phyloP scores from a whole-genome alignment of 768 basidiomycete species.

The Lactarius psammicola region DNA sequence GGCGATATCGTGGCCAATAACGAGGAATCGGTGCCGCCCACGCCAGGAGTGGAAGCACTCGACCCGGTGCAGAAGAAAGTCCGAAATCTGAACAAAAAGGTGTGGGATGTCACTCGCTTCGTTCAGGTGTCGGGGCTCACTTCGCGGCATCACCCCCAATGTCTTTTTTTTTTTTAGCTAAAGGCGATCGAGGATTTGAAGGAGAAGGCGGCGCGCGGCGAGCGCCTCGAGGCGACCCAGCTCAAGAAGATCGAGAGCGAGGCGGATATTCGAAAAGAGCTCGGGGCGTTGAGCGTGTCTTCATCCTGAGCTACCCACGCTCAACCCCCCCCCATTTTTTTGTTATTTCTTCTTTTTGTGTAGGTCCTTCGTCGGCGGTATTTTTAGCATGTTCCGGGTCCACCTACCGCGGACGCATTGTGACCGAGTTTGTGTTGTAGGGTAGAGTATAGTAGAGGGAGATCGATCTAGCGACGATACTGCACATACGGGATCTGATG shows the following conservation, averaged over 20 bases:
- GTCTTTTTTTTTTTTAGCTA: conserved; percentile 53
- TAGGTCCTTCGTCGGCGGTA: background rate
- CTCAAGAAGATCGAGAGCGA: conserved; percentile 96
- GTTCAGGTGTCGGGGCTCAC: background rate
- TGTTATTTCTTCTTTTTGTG: background rate
- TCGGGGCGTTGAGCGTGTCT: conserved; percentile 41
- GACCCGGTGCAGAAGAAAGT: conserved; percentile 90
- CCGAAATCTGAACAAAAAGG: conserved; percentile 95
- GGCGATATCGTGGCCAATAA: conserved; percentile 13
- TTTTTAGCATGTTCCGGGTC: background rate
- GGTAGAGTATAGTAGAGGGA: background rate
- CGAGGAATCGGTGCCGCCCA: conserved; percentile 46
- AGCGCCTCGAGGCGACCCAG: conserved; percentile 92
- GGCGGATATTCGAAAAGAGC: conserved; percentile 77
- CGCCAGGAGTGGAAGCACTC: conserved; percentile 57
- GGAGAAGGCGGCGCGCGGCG: conserved; percentile 85
- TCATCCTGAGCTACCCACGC: background rate
- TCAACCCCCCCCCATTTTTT: background rate
- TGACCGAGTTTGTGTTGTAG: background rate
- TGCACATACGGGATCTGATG: background rate
- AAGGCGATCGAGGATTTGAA: conserved; percentile 99
- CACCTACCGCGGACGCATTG: background rate
- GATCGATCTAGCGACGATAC: background rate
- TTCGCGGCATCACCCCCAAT: too few species aligned
- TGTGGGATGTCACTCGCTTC: conserved; percentile 35